Conservation (phyloP, 2,329 filamentous ascomycete genomes). For the Curvularia sp. region DNA sequence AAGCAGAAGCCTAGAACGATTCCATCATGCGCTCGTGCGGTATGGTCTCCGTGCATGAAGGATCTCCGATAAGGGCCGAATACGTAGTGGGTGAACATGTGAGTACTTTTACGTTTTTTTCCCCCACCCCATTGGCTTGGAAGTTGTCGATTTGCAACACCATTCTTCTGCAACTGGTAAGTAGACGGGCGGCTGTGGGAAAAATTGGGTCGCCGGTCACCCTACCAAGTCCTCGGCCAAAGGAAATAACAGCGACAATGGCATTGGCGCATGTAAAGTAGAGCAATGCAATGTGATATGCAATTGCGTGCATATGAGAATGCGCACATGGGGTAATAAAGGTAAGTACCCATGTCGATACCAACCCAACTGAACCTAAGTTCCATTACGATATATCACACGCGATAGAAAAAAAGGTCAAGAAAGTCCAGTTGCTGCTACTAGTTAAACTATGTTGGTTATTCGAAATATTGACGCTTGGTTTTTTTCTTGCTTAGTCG, state of each 20-base stretch:
- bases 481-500: constrained; percentile 2
- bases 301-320: constrained; percentile 19
- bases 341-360: not conserved
- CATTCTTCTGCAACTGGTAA: not conserved
- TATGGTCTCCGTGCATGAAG: constrained; percentile 7
- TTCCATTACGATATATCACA: not conserved
- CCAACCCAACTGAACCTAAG: not conserved
- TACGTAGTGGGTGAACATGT: constrained; percentile 7
- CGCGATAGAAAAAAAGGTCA: not conserved
- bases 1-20: constrained; percentile 7
- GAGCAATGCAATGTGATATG: constrained; percentile 21
- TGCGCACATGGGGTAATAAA: constrained; percentile 8
- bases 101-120: constrained; percentile 1
- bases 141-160: not conserved
- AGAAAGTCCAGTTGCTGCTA: not conserved
- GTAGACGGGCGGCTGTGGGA: no score
- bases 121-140: not conserved
- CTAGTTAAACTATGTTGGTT: not conserved
- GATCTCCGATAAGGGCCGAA: constrained; percentile 11
- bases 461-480: constrained; percentile 1
- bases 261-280: constrained; percentile 9
- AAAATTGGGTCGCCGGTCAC: not conserved
- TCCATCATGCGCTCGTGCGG: constrained; percentile 11
- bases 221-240: not conserved
- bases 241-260: not conserved